These are phyloP conservation scores for Medicago truncatula DNA, from an alignment of 306 rosid species.

Conservation along the genomic window MtrunA17r5.0-ANR NC_053049.1:43203501-43204000, in stretches of 20 bases:
- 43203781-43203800: neutral
- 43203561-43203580: slow-evolving; percentile 17
- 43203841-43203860: slow-evolving; percentile 7
- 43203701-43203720: neutral
- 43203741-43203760: neutral
- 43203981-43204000: slow-evolving; percentile 43
- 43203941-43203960: slow-evolving; percentile 41
- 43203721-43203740: neutral
- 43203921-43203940: slow-evolving; percentile 56
- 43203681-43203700: neutral
- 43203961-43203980: slow-evolving; percentile 56
- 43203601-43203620: slow-evolving; percentile 7
- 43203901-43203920: slow-evolving; percentile 7
- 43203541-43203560: neutral
- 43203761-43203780: slow-evolving; percentile 20
- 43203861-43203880: slow-evolving; percentile 4
- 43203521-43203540: neutral
- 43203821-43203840: slow-evolving; percentile 10
- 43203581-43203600: slow-evolving; percentile 33
- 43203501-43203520: slow-evolving; percentile 1
- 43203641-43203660: neutral
- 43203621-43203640: neutral
- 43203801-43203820: slow-evolving; percentile 19
- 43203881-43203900: neutral
- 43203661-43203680: neutral